Base-by-base conservation (phyloP, 2,329 filamentous ascomycete species). In the Helminthosporium solani region DNA sequence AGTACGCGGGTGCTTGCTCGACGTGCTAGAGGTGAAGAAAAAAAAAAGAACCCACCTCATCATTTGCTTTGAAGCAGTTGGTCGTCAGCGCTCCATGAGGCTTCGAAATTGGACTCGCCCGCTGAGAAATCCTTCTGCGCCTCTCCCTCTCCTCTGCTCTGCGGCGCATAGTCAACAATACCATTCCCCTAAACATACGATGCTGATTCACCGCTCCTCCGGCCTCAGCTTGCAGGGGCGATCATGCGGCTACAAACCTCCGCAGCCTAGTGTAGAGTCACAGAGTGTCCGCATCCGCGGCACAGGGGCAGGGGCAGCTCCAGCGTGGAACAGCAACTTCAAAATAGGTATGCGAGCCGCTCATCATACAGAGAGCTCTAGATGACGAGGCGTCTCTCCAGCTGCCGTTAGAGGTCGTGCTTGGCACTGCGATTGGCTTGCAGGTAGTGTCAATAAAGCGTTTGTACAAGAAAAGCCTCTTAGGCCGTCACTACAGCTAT, bases 121-220 rank as follows among this genome's bases (percentile, higher is more conserved):
- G 7, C 25, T 7, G 34, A 20, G 20, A 37, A 12, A 20, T 37
- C 19, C 14, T 21, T 37, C 34, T 19, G 34, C 6, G 20, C 8
- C 11, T 37, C 19, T 20, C n/a, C 2, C 12, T 16, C 25, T 12
- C n/a, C n/a, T n/a, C n/a, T n/a, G n/a, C n/a, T n/a, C n/a, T n/a
- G n/a, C n/a, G n/a, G n/a, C n/a, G n/a, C n/a, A n/a, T n/a, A 20
- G 5, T 19, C 19, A 14, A 20, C 34, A 37, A 20, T 19, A 37
- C 15, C 34, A 37, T 12, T 20, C 16, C 35, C 35, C 20, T 25
- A 23, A 23, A 21, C 27, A 33, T 41, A 31, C 39, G 15, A 41
- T 33, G 27, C 18, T 40, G 39, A 38, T 40, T 20, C 36, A 50
- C 48, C 44, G 44, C 48, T 40, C 21, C 40, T 44, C 38, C 19